Evolutionary conservation across 1,139 yeast genomes (phyloP).

Genomic region (Eremothecium coryli): DNA sequence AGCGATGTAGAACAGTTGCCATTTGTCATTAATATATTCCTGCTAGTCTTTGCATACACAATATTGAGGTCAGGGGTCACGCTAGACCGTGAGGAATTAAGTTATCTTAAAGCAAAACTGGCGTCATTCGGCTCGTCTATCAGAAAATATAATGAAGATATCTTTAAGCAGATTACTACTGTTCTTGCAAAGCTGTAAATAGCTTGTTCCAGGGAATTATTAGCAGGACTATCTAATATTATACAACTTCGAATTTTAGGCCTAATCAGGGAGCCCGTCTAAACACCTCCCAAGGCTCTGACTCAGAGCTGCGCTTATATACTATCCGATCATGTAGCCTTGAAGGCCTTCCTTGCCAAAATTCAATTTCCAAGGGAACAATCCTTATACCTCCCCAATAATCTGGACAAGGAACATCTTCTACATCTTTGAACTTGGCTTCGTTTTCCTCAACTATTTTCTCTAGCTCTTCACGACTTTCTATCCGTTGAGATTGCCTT

Average conservation of each 20-base stretch:
- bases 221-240: neutral
- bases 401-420: constrained; percentile 79
- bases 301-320: constrained; percentile 49
- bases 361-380: constrained; percentile 83
- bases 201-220: neutral
- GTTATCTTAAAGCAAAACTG: constrained; percentile 1
- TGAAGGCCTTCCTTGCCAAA: constrained; percentile 93
- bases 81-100: constrained; percentile 3
- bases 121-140: constrained; percentile 7
- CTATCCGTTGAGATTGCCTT: constrained; percentile 64
- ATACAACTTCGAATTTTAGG: neutral
- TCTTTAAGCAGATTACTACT: constrained; percentile 2
- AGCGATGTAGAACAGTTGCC: neutral
- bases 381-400: constrained; percentile 93
- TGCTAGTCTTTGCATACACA: constrained; percentile 9
- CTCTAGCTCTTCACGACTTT: constrained; percentile 55
- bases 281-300: constrained; percentile 48
- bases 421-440: constrained; percentile 50
- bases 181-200: neutral
- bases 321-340: constrained; percentile 84
- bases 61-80: neutral
- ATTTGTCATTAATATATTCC: constrained; percentile 7
- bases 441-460: constrained; percentile 39
- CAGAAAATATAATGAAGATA: constrained; percentile 8
- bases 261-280: constrained; percentile 68